Base-by-base conservation (phyloP, 345 rosid species). In the Zanthoxylum bungeanum region DNA sequence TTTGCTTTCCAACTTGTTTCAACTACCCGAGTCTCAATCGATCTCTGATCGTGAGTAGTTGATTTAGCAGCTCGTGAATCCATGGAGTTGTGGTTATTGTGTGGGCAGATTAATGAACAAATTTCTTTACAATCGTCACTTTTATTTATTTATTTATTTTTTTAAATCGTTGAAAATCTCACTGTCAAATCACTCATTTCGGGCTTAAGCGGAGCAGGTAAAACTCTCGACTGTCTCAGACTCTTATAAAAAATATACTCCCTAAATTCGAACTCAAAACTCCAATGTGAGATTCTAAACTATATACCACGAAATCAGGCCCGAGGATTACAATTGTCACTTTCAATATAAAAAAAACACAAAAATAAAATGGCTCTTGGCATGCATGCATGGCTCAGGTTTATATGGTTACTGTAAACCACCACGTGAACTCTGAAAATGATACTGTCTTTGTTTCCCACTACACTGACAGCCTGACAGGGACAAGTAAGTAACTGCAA, bases 1-100 rank as follows among this genome's bases (percentile, higher is more conserved):
- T 27, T 3, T 7, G 7, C 37, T 49, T 1, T 36, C 56, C 34
- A 28, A 10, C 53, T 66, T 33, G 9, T 39, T 39, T 37, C 62
- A 68, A 68, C 71, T 39, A 39, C 62, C 36, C 14, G 17, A 8
- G 51, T 40, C 51, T 47, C 52, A 40, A 25, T 51, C 31, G 1
- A 21, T 66, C 2, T 36, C 22, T 51, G 7, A 9, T 17, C 37
- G 17, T 17, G 69, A 17, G 39, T 25, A 40, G 40, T 33, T 8
- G 56, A 63, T 63, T 44, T 47, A 17, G 62, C 36, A 3, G 62
- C 72, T 68, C 72, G 72, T 69, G 72, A 69, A 28, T 44, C 21
- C 7, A 28, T 12, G 4, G 65, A 61, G 47, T 44, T 42, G 53
- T 64, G 36, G 52, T 4, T 44, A n/a, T n/a, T n/a, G n/a, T n/a